Percentiles rank a stretch among this genome's conserved stretches.
These are phyloP conservation scores for Ascochyta rabiei DNA, from an alignment of 2,329 filamentous ascomycete genomes.

Conservation along the genomic window DNA sequence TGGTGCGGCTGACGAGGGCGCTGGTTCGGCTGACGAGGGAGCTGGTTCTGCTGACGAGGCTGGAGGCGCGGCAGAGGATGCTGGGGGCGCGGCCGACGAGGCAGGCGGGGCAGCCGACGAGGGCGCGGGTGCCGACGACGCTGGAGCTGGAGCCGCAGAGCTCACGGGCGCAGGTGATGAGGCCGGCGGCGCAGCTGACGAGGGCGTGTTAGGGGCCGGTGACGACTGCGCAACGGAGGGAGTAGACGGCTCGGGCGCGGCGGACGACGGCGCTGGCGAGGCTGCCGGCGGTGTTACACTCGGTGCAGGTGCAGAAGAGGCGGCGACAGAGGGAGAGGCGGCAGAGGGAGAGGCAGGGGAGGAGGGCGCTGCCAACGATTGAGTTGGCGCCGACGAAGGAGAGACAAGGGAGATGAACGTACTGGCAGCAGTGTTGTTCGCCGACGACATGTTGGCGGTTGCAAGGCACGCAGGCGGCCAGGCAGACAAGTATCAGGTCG, in stretches of 20 bases:
- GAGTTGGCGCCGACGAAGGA: conserved; percentile 16
- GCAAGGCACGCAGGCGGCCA: conserved; percentile 14
- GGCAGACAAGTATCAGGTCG: conserved; percentile 18
- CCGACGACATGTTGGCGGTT: conserved; percentile 34
- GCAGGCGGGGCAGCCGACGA: conserved; percentile 22
- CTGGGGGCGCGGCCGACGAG: conserved; percentile 25
- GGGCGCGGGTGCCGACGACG: conserved; percentile 19
- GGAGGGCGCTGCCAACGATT: conserved; percentile 16
- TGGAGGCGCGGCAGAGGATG: conserved; percentile 16
- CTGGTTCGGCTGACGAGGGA: conserved; percentile 22
- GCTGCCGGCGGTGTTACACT: conserved; percentile 31
- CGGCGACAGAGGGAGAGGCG: conserved; percentile 20
- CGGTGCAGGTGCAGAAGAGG: conserved; percentile 21
- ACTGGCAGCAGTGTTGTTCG: conserved; percentile 38
- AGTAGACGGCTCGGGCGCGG: conserved; percentile 22
- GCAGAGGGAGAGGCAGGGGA: conserved; percentile 16
- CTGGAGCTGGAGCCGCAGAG: conserved; percentile 13
- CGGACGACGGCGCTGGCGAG: conserved; percentile 25
- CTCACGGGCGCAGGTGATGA: conserved; percentile 16
- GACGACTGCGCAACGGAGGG: conserved; percentile 23
- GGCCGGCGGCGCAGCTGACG: conserved; percentile 14
- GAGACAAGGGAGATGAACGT: conserved; percentile 37
- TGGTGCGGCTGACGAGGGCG: conserved; percentile 14
- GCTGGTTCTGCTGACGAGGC: conserved; percentile 55
- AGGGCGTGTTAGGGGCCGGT: conserved; percentile 25